A percentile compares a stretch with the other conserved stretches of the same genome.
phyloP scores from a whole-genome alignment of 208 protist species.

The Herpetomonas muscarum region DNA sequence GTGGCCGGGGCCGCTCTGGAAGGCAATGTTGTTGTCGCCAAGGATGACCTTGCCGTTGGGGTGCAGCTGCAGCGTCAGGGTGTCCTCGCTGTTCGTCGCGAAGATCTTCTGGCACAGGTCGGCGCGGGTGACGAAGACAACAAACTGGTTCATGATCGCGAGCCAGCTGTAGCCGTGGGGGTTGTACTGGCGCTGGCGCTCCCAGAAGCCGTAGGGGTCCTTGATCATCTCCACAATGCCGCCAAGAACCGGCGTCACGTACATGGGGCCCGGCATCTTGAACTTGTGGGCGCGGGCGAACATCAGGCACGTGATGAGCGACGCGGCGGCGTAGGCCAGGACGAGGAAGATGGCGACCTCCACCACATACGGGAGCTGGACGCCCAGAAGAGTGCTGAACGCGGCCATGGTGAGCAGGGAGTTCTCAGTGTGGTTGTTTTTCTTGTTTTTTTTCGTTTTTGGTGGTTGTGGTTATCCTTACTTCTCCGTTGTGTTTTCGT shows the following conservation, averaged over 20 bases:
- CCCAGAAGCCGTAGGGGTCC: conserved; percentile 80
- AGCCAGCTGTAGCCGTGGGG: conserved; percentile 80
- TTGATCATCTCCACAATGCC: conserved; percentile 75
- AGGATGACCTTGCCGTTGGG: conserved; percentile 81
- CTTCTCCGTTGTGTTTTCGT: background rate
- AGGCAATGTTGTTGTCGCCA: conserved; percentile 84
- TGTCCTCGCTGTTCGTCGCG: conserved; percentile 67
- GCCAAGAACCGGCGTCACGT: conserved; percentile 56
- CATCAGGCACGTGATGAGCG: conserved; percentile 47
- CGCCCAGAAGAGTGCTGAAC: conserved; percentile 63
- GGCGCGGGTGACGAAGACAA: conserved; percentile 69
- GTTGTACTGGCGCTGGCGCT: conserved; percentile 66
- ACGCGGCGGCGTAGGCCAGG: conserved; percentile 50
- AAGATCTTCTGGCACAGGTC: conserved; percentile 86
- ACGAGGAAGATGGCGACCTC: conserved; percentile 54
- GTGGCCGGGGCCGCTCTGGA: conserved; percentile 77
- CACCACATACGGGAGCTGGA: conserved; percentile 57
- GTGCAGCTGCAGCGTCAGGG: conserved; percentile 75
- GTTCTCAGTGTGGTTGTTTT: background rate
- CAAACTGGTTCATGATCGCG: conserved; percentile 69
- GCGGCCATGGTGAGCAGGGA: conserved; percentile 37
- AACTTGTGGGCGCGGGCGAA: conserved; percentile 76
- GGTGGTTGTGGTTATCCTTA: background rate
- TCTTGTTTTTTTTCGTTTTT: conserved; percentile 1
- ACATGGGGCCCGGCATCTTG: conserved; percentile 55